These are phyloP conservation scores for Echinosophora koreensis DNA, from an alignment of 306 rosid species.

Conservation along the genomic window DNA sequence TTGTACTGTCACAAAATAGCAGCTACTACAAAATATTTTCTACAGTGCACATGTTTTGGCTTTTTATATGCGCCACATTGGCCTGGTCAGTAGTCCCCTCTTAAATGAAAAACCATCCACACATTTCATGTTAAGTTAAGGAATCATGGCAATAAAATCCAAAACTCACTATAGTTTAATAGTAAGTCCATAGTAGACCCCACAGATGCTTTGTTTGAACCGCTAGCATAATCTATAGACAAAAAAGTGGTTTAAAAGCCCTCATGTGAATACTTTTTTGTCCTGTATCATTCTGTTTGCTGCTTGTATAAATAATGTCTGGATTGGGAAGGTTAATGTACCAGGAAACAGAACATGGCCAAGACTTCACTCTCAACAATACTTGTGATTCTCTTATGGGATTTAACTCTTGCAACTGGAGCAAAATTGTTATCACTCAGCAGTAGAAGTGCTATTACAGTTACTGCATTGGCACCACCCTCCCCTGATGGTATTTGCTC, in stretches of 20 bases:
- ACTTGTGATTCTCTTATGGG: conserved; percentile 50
- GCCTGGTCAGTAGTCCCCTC: conserved; percentile 35
- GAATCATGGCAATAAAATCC: conserved; percentile 44
- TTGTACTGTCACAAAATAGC: conserved; percentile 6
- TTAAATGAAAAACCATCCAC: conserved; percentile 42
- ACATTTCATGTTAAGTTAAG: conserved; percentile 36
- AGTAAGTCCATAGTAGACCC: conserved; percentile 44
- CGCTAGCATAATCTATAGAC: conserved; percentile 50
- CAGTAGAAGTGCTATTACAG: conserved; percentile 24
- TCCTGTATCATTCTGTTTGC: conserved; percentile 44
- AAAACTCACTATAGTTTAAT: conserved; percentile 35
- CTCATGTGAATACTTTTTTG: conserved; percentile 50
- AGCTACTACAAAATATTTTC: conserved; percentile 36
- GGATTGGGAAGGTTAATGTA: conserved; percentile 47
- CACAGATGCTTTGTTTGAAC: conserved; percentile 41
- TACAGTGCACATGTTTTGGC: conserved; percentile 46
- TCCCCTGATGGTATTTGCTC: conserved; percentile 62
- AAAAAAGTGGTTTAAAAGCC: conserved; percentile 51
- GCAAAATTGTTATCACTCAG: conserved; percentile 35
- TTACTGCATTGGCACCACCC: conserved; percentile 47
- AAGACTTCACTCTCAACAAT: conserved; percentile 40
- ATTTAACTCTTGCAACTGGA: conserved; percentile 41
- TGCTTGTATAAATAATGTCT: conserved; percentile 46
- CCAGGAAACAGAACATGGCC: conserved; percentile 51
- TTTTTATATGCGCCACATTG: conserved; percentile 37